Base-by-base conservation (phyloP, 768 basidiomycete species). In the Pulveroboletus ravenelii region DNA sequence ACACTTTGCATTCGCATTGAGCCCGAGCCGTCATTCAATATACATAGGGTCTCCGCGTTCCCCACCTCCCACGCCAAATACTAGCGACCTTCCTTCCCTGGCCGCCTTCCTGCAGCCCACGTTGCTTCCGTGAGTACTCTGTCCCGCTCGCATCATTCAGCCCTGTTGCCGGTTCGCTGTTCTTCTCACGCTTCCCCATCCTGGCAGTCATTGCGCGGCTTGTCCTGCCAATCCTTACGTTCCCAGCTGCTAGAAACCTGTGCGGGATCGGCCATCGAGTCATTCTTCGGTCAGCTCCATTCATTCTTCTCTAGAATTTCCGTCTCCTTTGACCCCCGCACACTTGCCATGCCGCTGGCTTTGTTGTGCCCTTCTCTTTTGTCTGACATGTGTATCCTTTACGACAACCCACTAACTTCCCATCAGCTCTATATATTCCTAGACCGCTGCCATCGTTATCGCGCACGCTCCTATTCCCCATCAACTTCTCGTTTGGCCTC, bases 251-350 rank as follows among this genome's bases (percentile, higher is more conserved):
- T 32, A 18, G 17, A 34, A 51, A 44, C 50, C 48, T 51, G 54
- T 48, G 38, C 41, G 30, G 40, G 61, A 65, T 61, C 53, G 57
- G 53, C 56, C 52, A 54, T 64, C 59, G 55, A 52, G 47, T 52
- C 34, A 53, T 42, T 36, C 13, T 39, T 49, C 48, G 63, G 64
- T 65, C 14, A 49, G 63, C 32, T 54, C 50, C 57, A 47, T 64
- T 65, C 58, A 64, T 64, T 58, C 64, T 56, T 40, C 46, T 15
- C 34, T 37, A n/a, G 18, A 50, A 53, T 52, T 45, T 44, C 56
- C 55, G 54, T 45, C 51, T 18, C 54, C 52, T 47, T 49, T 50
- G 36, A 32, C 25, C 34, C 31, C 14, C 47, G n/a, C 35, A 41
- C 10, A n/a, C 40, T 25, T 40, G 13, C 41, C 34, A 27, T 36